Conservation (phyloP, 2,329 filamentous ascomycete genomes). For the Trichoderma sp. region DNA sequence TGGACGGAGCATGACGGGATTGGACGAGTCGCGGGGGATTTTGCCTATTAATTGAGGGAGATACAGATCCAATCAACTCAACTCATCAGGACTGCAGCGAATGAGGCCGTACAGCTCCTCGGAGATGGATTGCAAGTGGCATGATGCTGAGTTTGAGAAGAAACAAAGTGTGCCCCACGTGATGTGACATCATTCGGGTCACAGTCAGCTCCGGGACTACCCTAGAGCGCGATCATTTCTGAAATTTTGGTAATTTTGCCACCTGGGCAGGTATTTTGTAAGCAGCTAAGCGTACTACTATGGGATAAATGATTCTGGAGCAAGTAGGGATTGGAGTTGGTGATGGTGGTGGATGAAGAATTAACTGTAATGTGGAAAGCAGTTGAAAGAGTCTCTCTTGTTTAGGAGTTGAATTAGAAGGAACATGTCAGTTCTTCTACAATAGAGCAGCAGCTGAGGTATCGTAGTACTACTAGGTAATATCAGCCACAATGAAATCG, state of each 20-base stretch:
- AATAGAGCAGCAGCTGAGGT: rapidly evolving
- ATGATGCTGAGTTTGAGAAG: slow-evolving; percentile 8
- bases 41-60: not conserved
- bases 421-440: not conserved
- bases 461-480: not conserved
- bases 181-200: slow-evolving; percentile 19
- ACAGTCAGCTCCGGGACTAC: not conserved
- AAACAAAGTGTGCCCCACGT: slow-evolving; percentile 15
- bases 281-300: rapidly evolving
- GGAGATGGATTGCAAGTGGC: not conserved
- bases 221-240: not conserved
- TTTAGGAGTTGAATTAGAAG: rapidly evolving
- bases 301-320: too few species aligned
- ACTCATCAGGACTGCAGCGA: not conserved
- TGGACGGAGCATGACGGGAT: slow-evolving; percentile 31
- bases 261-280: not conserved
- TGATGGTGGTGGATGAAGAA: rapidly evolving
- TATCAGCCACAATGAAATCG: not conserved
- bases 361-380: too few species aligned
- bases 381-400: not conserved
- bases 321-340: not conserved
- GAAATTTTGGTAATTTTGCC: not conserved
- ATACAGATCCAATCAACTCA: not conserved
- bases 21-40: not conserved
- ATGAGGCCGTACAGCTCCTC: not conserved